Evolutionary conservation across 495 filamentous ascomycete species (phyloP).

Genomic region (Penicillium goetzii): DNA sequence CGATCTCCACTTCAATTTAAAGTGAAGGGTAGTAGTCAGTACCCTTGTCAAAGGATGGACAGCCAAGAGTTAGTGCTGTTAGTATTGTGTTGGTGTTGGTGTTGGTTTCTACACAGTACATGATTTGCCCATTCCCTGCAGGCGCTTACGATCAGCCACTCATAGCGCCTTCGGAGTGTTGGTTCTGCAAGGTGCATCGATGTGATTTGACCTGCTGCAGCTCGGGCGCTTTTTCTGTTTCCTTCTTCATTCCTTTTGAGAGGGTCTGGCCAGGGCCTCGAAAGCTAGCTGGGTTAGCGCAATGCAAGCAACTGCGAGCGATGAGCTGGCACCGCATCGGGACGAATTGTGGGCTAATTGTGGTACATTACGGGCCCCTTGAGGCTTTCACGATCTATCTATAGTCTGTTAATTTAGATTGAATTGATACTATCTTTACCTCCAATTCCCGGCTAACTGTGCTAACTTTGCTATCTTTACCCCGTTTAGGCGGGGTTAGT

Average conservation of each 20-base stretch:
- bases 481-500: not conserved
- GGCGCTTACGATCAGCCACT: conserved; percentile 25
- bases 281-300: not conserved
- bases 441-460: not conserved
- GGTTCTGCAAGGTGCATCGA: conserved; percentile 17
- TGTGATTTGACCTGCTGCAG: conserved; percentile 9
- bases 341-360: conserved; percentile 30
- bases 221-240: conserved; percentile 10
- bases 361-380: conserved; percentile 20
- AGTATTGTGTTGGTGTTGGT: conserved; percentile 10
- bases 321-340: conserved; percentile 14
- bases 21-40: not conserved
- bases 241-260: not conserved
- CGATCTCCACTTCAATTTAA: not conserved
- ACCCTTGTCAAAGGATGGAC: not conserved
- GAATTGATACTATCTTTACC: conserved; percentile 32
- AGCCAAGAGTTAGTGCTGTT: not conserved
- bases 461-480: conserved; percentile 14
- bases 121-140: conserved; percentile 13
- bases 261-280: conserved; percentile 10
- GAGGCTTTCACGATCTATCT: conserved; percentile 27
- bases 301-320: not conserved
- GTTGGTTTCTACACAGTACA: conserved; percentile 1
- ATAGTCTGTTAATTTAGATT: conserved; percentile 24
- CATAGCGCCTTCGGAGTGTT: conserved; percentile 18